A percentile compares a stretch with the other conserved stretches of the same genome.
Conservation (phyloP, 306 rosid species). For the Fragaria nilgerrensis region DNA sequence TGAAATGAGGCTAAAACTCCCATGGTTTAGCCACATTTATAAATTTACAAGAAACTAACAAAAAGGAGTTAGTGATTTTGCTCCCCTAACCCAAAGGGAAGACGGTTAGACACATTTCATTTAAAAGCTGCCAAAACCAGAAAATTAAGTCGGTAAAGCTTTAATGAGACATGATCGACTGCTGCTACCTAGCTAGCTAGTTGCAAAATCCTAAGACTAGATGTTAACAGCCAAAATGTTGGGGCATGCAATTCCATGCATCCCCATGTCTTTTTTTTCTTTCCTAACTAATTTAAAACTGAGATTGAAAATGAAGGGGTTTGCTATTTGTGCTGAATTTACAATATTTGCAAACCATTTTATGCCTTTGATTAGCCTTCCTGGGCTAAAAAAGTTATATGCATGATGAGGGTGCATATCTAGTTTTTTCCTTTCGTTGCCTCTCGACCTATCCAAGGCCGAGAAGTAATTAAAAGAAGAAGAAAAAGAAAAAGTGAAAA, state of each 20-base stretch:
- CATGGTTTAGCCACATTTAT: slow-evolving; percentile 59
- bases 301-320: slow-evolving; percentile 37
- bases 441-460: slow-evolving; percentile 50
- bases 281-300: slow-evolving; percentile 41
- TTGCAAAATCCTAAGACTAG: slow-evolving; percentile 48
- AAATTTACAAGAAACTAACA: slow-evolving; percentile 45
- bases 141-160: slow-evolving; percentile 30
- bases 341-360: slow-evolving; percentile 57
- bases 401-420: background rate
- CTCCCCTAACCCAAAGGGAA: slow-evolving; percentile 64
- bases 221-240: slow-evolving; percentile 62
- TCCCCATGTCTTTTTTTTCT: slow-evolving; percentile 40
- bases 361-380: slow-evolving; percentile 16
- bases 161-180: slow-evolving; percentile 31
- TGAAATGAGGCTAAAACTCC: slow-evolving; percentile 68
- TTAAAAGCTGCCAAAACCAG: slow-evolving; percentile 27
- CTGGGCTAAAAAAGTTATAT: slow-evolving; percentile 3
- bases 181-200: slow-evolving; percentile 34
- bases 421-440: slow-evolving; percentile 26
- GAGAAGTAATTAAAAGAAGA: slow-evolving; percentile 19
- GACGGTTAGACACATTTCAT: slow-evolving; percentile 44
- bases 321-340: slow-evolving; percentile 47
- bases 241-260: slow-evolving; percentile 59
- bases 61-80: slow-evolving; percentile 26
- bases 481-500: background rate